Base-by-base conservation (phyloP, 371 early-diverging fungal genomes). In the Rhizomucor pusillus region DNA sequence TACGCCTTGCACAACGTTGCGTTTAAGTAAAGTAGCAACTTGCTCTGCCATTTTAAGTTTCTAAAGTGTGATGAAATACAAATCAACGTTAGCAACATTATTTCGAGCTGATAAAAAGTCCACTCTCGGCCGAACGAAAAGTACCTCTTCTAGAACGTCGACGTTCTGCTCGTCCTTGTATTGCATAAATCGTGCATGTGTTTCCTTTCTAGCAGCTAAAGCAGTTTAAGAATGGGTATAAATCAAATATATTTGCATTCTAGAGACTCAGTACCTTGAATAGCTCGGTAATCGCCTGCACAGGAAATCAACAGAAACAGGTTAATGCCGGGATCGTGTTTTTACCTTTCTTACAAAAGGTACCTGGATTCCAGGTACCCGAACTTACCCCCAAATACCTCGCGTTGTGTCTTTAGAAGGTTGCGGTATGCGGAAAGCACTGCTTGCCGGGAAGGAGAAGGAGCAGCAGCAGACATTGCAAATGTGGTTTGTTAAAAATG, bases 61-160 rank as follows among this genome's bases (percentile, higher is more conserved):
- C 76, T 76, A 53, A n/a, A n/a, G n/a, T 39, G n/a, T 16, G 9
- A 14, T 3, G 22, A 1, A 40, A 24, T 2, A 13, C 2, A 6
- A 0, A 14, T 0, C 18, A 10, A n/a, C n/a, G n/a, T n/a, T n/a
- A n/a, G n/a, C n/a, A n/a, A n/a, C 10, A 34, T 11, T 16, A 25
- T 36, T 13, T 19, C 19, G 7, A 5, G 9, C 24, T 46, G 12
- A 19, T 19, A 22, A 14, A 3, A 22, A 11, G 19, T 44, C 44
- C 44, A 7, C 18, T 5, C 1, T 1, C 18, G n/a, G n/a, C n/a
- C n/a, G n/a, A n/a, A n/a, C n/a, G n/a, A n/a, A n/a, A 7, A 13
- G 52, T 60, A 73, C 77, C 63, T 76, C 71, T 63, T 76, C 77
- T 43, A 76, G 54, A 5, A 76, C 52, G 52, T 66, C 69, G 9